A percentile compares a stretch with the other conserved stretches of the same genome.
These are phyloP conservation scores for Dactylella cylindrospora DNA, from an alignment of 2,329 filamentous ascomycete species.

Conservation along the genomic window DNA sequence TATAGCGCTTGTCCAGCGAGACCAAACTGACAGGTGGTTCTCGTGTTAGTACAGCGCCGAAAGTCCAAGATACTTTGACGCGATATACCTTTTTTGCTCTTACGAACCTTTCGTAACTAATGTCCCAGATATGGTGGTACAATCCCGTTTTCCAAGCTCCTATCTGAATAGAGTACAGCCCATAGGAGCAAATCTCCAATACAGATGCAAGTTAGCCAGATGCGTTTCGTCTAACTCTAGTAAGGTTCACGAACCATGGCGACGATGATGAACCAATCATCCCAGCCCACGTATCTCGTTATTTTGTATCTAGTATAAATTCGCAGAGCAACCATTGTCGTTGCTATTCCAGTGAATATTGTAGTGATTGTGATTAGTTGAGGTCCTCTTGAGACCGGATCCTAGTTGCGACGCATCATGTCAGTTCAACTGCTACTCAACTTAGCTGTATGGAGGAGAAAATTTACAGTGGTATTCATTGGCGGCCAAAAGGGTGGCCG, in stretches of 20 bases:
- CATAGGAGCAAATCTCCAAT: constrained; percentile 2
- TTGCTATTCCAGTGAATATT: constrained; percentile 5
- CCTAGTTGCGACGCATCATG: no score
- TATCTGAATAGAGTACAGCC: constrained; percentile 19
- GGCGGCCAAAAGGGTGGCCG: constrained; percentile 16
- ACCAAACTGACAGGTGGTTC: constrained; percentile 7
- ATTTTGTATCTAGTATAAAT: constrained; percentile 19
- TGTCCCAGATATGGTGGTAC: constrained; percentile 34
- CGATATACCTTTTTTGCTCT: constrained; percentile 18
- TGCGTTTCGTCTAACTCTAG: no score
- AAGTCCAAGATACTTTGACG: no score
- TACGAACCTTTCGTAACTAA: constrained; percentile 18
- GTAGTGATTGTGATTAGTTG: constrained; percentile 2
- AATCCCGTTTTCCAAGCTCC: constrained; percentile 8
- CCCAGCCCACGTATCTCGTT: constrained; percentile 34
- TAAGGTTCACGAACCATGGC: constrained; percentile 28
- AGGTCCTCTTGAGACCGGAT: constrained; percentile 1
- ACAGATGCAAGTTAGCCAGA: no score
- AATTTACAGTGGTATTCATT: constrained; percentile 13
- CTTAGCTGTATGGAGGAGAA: no score
- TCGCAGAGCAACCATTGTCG: constrained; percentile 14
- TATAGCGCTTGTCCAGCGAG: constrained; percentile 24
- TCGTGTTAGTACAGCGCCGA: not conserved
- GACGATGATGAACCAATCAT: constrained; percentile 36
- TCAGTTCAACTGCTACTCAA: no score